Base-by-base conservation (phyloP, 345 rosid species). In the Gossypium bickii region DNA sequence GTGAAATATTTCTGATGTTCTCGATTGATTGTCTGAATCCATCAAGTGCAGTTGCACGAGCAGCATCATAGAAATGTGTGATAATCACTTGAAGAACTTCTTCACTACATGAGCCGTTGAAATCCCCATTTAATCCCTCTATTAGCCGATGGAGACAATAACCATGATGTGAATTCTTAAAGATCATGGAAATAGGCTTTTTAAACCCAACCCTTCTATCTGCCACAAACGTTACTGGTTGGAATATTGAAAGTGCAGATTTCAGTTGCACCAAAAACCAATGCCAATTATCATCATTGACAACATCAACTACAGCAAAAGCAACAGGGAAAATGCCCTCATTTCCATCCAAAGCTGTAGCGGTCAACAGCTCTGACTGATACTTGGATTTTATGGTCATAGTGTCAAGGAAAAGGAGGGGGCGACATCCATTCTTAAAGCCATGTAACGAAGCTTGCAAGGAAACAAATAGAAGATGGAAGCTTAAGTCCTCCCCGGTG, bases 201-300 rank as follows among this genome's bases (percentile, higher is more conserved):
- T 55, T 78, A 59, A 85, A 45, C 9, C 78, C 82, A 76, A 79
- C 76, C 77, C 73, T 82, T 67, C 78, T 83, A 64, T 87, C 91
- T 38, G 89, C 83, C 51, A 87, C 84, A 78, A 87, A 86, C 18
- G 89, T 86, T 68, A 89, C 64, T 29, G 85, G 45, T 66, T 67
- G 77, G 56, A 80, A 78, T 45, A 77, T 72, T 34, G 90, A 76
- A 41, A 86, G 22, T 25, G 84, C 84, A 20, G 83, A 70, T 78
- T 77, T 86, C 78, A 87, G 75, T 75, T 86, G 83, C 83, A 81
- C 77, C 84, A 87, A 79, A 73, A 89, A 89, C 90, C 89, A 86
- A 58, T 71, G 80, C 93, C 93, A 89, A 70, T 77, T 85, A 61
- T 81, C 86, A 47, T 85, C 80, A 73, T 82, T 78, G 78, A 83